Evolutionary conservation across 192 early-diverging fungal species (phyloP).

Genomic region (Podila epigama): DNA sequence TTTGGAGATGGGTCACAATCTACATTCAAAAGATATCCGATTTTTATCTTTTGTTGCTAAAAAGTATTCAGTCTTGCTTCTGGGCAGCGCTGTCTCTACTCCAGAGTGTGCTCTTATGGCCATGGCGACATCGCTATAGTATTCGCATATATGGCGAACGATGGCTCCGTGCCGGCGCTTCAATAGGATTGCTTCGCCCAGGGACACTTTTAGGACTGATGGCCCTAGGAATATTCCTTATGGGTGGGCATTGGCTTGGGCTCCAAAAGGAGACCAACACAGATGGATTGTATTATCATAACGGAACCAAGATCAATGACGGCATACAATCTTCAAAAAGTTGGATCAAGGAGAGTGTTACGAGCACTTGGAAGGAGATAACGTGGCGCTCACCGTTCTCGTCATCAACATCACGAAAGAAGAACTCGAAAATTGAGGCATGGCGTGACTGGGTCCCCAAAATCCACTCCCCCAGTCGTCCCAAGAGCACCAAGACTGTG

Average conservation of each 20-base stretch:
- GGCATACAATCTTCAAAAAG: too few relatives aligned
- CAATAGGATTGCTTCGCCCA: slow-evolving; percentile 20
- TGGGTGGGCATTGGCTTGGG: slow-evolving; percentile 4
- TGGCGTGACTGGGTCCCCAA: slow-evolving; percentile 28
- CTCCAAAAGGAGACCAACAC: not conserved
- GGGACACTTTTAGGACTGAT: slow-evolving; percentile 23
- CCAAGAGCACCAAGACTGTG: slow-evolving; percentile 1
- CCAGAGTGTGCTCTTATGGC: slow-evolving; percentile 4
- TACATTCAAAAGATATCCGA: not conserved
- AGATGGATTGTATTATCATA: not conserved
- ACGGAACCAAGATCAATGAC: slow-evolving; percentile 1
- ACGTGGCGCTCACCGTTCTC: not conserved
- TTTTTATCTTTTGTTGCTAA: not conserved
- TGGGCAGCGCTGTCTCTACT: not conserved
- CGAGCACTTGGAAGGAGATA: slow-evolving; percentile 9
- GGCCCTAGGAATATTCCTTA: slow-evolving; percentile 1
- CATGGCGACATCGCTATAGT: slow-evolving; percentile 16
- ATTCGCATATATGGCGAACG: not conserved
- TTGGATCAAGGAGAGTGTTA: not conserved
- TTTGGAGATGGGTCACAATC: not conserved
- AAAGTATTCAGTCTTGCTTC: not conserved
- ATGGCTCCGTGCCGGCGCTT: slow-evolving; percentile 9
- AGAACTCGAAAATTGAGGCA: not conserved
- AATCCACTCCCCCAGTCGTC: slow-evolving; percentile 6
- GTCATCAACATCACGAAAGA: not conserved